Evolutionary conservation across 129 eudicot genomes (phyloP), one percentile per base, ranked within the genome.

Genomic region (Logfia minima): DNA sequence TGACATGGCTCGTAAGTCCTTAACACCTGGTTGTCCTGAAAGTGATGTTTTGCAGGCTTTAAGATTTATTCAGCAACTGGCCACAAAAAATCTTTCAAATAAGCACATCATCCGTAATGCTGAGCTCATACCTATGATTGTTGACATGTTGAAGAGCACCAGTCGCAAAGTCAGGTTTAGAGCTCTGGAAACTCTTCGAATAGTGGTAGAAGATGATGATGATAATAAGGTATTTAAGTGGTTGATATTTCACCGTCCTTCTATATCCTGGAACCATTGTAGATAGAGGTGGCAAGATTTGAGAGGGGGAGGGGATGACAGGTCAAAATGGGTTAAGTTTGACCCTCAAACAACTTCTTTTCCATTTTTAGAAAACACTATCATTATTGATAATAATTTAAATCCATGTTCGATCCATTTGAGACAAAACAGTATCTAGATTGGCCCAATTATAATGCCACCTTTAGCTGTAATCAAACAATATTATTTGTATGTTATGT

Each of bases 161-260:
- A 87, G 91, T 68, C 91, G 93, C 5, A 83, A 73, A 74, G 97
- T 89, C 48, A 85, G 98, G 56, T 79, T 84, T 83, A 84, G 67
- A 74, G 93, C 98, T 77, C 75, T 93, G 75, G 97, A 90, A 86
- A 87, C 96, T 23, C 96, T 93, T 77, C 87, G 86, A 74, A 69
- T 86, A 68, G 95, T 93, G 41, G 90, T 89, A 22, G 92, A 91
- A 80, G 97, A 86, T n/a, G 93, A 87, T 77, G 21, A 84, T 55
- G 93, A 91, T 70, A 93, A 85, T 87, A 91, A 90, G 97, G 96
- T 93, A 83, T 66, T 67, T 66, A 24, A 86, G 81, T 22, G 26
- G 60, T 81, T 78, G 6, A 56, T 70, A n/a, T 73, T 26, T 71
- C 19, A 16, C 23, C n/a, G 41, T 48, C 71, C 53, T 66, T 58